Evolutionary conservation across 371 early-diverging fungal genomes (phyloP), one percentile per base, ranked within the genome.

Genomic region (Saksenaea oblongispora): DNA sequence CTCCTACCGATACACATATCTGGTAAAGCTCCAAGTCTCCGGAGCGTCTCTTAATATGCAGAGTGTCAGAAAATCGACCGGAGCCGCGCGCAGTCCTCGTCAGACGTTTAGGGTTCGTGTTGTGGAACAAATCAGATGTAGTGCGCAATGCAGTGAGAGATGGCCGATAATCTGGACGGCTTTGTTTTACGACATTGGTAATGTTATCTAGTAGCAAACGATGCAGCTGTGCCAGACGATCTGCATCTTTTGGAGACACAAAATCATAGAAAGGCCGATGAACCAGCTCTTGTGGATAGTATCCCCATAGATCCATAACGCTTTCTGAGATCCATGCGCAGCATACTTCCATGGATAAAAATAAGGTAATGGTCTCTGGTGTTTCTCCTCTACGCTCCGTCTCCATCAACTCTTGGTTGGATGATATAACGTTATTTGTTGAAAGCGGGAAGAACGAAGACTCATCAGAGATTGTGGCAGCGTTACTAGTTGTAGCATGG

Each of bases 251-350:
- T 22, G 64, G 47, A 13, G 74, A 67, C n/a, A 86, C 56, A 53
- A 83, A 74, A 1, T 74, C 71, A 65, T 79, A 78, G n/a, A 86
- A 59, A 0, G 84, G 69, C 56, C 75, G 77, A 67, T 83, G 78
- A 15, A 75, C 70, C 24, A 86, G 67, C 59, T 83, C 79, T 42
- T 74, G 77, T 1, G 86, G 84, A 59, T 79, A 80, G 58, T 77
- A 82, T 4, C 82, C 84, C 73, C 80, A 75, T 27, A 79, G 51
- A 5, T 66, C 70, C 10, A 74, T 71, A 1, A 76, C 79, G 39
- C 82, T 80, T 54, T 84, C 84, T 1, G 84, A 80, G 28, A 76
- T 79, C 18, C 81, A 72, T 1, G 86, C 84, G 58, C 83, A 84
- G 54, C 75, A 71, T 56, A 83, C 51, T 13, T 79, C 80, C 80